These are phyloP conservation scores for Gracilaria domingensis DNA, from an alignment of 23 red algal species.

Conservation along the genomic window DNA sequence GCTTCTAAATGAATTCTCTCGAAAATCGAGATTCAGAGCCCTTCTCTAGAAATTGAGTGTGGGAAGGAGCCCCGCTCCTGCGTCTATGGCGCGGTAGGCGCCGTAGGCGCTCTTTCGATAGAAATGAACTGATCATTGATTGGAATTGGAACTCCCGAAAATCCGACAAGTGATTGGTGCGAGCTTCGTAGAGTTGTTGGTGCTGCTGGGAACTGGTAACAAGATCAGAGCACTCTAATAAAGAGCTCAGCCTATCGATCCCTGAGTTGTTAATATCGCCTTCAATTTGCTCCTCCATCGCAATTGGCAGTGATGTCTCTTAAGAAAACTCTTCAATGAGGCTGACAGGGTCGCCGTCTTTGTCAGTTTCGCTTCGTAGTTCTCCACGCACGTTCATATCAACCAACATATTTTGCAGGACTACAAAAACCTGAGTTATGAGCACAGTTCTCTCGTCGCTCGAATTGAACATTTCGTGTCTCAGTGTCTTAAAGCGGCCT, in stretches of 20 bases:
- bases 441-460: no score
- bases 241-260: neutral
- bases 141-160: neutral
- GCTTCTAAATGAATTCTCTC: no score
- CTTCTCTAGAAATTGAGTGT: no score
- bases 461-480: constrained; percentile 34
- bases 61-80: no score
- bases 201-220: neutral
- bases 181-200: neutral
- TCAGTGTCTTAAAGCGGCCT: no score
- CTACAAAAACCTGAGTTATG: constrained; percentile 53
- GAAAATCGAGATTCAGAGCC: no score
- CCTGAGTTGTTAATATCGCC: neutral
- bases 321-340: no score
- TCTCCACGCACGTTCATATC: constrained; percentile 7
- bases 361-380: no score
- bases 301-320: no score
- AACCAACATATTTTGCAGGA: constrained; percentile 68
- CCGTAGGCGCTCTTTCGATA: neutral
- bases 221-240: neutral
- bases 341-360: no score
- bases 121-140: no score
- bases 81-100: constrained; percentile 7
- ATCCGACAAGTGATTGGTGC: neutral
- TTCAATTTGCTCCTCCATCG: no score